Percentiles rank a stretch among this genome's conserved stretches.
phyloP scores from a whole-genome alignment of 1,284 basidiomycete species.

The Uromyces viciae-fabae region DNA sequence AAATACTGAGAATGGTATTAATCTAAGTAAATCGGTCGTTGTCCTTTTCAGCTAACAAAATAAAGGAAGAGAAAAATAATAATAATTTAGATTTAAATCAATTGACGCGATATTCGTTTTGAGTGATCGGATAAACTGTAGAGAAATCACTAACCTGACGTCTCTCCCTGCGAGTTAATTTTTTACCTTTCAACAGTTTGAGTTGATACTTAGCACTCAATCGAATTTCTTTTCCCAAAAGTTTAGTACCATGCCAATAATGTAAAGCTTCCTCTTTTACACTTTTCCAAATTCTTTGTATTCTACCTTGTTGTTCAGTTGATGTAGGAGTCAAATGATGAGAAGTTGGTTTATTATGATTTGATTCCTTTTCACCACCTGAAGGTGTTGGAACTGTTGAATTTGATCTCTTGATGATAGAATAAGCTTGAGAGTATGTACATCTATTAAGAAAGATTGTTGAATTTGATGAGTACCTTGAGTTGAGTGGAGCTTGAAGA shows the following conservation, averaged over 20 bases:
- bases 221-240: slow-evolving; percentile 87
- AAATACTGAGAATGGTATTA: slow-evolving; percentile 93
- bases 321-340: neutral
- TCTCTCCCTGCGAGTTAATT: slow-evolving; percentile 83
- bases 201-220: slow-evolving; percentile 83
- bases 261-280: slow-evolving; percentile 94
- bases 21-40: slow-evolving; percentile 82
- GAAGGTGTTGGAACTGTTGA: neutral
- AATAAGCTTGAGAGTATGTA: too few species aligned
- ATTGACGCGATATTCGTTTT: neutral
- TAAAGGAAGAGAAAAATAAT: neutral
- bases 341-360: neutral
- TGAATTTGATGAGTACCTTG: too few species aligned
- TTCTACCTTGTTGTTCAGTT: neutral
- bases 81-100: neutral
- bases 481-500: too few species aligned
- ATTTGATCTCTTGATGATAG: neutral
- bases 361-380: neutral
- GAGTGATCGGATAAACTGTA: neutral
- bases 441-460: too few species aligned
- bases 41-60: slow-evolving; percentile 74
- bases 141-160: slow-evolving; percentile 66
- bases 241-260: slow-evolving; percentile 95
- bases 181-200: slow-evolving; percentile 87
- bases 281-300: slow-evolving; percentile 68